Percentiles rank a stretch among this genome's conserved stretches.
These are phyloP conservation scores for Cytospora chrysosperma DNA, from an alignment of 2,329 filamentous ascomycete genomes.

Conservation along the genomic window DNA sequence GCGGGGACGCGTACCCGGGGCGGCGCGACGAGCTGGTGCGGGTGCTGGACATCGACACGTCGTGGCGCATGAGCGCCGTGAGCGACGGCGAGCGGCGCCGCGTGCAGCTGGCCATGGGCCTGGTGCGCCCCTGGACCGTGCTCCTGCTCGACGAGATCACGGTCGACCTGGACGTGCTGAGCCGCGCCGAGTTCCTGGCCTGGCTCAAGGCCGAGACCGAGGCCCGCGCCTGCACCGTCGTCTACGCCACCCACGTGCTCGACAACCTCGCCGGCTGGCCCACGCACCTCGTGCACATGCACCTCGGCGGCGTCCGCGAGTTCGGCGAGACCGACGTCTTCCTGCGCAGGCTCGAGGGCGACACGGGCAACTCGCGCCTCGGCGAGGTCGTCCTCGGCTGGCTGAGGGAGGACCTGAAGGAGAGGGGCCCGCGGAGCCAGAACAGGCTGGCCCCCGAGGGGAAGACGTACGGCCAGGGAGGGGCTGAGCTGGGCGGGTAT, in stretches of 20 bases:
- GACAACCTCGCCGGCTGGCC: constrained; percentile 96
- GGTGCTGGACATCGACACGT: constrained; percentile 87
- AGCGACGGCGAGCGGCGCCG: constrained; percentile 87
- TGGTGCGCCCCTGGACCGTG: constrained; percentile 87
- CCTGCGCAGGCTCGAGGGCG: constrained; percentile 52
- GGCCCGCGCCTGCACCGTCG: constrained; percentile 78
- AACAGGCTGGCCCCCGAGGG: constrained; percentile 58
- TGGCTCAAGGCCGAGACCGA: constrained; percentile 90
- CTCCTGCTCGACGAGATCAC: constrained; percentile 95
- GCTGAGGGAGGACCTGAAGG: constrained; percentile 77
- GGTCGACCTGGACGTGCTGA: constrained; percentile 89
- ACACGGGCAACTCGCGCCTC: constrained; percentile 72
- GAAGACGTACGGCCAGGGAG: constrained; percentile 57
- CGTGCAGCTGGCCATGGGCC: constrained; percentile 94
- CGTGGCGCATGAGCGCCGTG: constrained; percentile 95
- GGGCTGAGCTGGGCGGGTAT: constrained; percentile 55
- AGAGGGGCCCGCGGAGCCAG: constrained; percentile 72
- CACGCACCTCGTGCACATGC: constrained; percentile 94
- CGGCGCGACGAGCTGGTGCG: constrained; percentile 82
- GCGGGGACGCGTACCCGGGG: constrained; percentile 77
- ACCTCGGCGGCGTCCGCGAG: constrained; percentile 81
- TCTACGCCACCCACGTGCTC: constrained; percentile 96
- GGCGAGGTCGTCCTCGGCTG: constrained; percentile 86
- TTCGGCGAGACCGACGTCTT: constrained; percentile 75
- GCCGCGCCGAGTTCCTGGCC: constrained; percentile 76